These are phyloP conservation scores for Syzygium syzygioides DNA, from an alignment of 441 rosid species.

Conservation along the genomic window DNA sequence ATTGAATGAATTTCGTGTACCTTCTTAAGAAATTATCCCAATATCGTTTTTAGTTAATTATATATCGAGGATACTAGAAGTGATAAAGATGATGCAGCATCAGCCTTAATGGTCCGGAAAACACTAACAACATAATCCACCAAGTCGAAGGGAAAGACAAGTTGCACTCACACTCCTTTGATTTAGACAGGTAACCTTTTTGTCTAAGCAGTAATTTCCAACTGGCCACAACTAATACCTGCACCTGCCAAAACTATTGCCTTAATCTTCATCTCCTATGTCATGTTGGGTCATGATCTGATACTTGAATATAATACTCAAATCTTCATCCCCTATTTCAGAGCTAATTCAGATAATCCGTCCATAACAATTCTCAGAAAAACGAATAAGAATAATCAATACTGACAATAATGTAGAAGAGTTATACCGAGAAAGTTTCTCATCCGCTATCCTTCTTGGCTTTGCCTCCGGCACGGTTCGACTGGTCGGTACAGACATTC, in stretches of 20 bases:
- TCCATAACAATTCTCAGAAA: neutral
- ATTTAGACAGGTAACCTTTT: neutral
- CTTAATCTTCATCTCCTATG: neutral
- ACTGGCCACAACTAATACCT: neutral
- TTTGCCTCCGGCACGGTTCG: neutral
- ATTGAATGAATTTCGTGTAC: neutral
- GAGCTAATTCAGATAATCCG: neutral
- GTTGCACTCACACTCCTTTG: neutral
- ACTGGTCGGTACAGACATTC: neutral
- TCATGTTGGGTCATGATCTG: neutral
- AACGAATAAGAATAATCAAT: neutral
- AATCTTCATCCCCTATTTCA: neutral
- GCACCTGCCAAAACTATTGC: neutral
- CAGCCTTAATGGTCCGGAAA: neutral
- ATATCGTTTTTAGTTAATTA: neutral
- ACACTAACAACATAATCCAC: neutral
- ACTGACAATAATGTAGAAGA: neutral
- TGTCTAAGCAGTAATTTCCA: neutral
- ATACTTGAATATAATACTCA: neutral
- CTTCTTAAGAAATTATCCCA: neutral
- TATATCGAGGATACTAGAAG: neutral
- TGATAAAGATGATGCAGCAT: rapidly evolving
- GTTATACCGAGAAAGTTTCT: neutral
- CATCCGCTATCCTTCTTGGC: neutral
- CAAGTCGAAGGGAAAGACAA: neutral